Percentiles rank a stretch among this genome's conserved stretches.
These are phyloP conservation scores for Parietaria judaica DNA, from an alignment of 306 rosid species.

Conservation along the genomic window DNA sequence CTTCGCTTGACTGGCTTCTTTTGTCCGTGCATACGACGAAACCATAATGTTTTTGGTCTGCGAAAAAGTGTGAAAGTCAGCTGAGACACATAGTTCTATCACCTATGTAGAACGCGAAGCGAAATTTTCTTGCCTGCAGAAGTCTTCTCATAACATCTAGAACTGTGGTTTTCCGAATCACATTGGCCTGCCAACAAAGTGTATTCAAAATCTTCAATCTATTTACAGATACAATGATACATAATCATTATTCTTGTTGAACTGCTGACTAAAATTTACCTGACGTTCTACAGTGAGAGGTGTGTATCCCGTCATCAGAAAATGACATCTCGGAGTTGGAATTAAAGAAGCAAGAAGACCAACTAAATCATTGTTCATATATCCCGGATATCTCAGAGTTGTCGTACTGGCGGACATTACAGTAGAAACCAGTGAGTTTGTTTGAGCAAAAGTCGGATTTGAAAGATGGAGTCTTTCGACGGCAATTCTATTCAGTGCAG, in stretches of 20 bases:
- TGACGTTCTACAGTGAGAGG: slow-evolving; percentile 98
- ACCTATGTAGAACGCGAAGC: slow-evolving; percentile 6
- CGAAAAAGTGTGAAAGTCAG: slow-evolving; percentile 25
- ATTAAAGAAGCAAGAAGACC: slow-evolving; percentile 97
- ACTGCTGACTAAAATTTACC: slow-evolving; percentile 32
- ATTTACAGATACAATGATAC: neutral
- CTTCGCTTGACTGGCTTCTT: slow-evolving; percentile 99
- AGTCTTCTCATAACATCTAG: slow-evolving; percentile 99
- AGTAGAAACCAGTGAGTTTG: slow-evolving; percentile 93
- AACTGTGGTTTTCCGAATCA: slow-evolving; percentile 95
- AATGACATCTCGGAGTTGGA: slow-evolving; percentile 98
- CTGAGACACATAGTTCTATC: slow-evolving; percentile 4
- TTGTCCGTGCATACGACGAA: slow-evolving; percentile 93
- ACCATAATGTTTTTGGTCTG: slow-evolving; percentile 99
- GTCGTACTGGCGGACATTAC: slow-evolving; percentile 99
- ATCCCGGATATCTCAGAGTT: slow-evolving; percentile 94
- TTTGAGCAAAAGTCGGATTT: slow-evolving; percentile 96
- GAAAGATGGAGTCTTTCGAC: slow-evolving; percentile 97
- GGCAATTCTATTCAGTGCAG: slow-evolving; percentile 93
- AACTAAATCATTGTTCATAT: slow-evolving; percentile 99
- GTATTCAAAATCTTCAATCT: neutral
- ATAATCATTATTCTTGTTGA: neutral
- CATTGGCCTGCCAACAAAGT: slow-evolving; percentile 65
- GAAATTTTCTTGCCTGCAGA: slow-evolving; percentile 56
- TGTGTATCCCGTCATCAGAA: slow-evolving; percentile 98